Percentiles rank a stretch among this genome's conserved stretches.
These are phyloP conservation scores for Umbilicaria muhlenbergii DNA, from an alignment of 495 filamentous ascomycete genomes.

Conservation along the genomic window DNA sequence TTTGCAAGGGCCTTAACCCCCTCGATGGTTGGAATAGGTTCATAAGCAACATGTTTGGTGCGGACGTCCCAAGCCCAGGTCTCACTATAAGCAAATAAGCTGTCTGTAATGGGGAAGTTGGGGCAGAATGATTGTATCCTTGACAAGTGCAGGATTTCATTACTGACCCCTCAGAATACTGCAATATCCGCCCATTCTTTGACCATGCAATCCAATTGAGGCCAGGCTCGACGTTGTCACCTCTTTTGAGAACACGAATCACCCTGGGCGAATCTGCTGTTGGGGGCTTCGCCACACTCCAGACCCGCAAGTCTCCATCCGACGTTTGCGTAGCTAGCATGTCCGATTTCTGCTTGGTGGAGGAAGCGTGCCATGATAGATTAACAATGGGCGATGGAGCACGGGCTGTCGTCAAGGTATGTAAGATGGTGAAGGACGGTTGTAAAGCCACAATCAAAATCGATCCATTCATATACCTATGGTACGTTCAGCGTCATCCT, in stretches of 20 bases:
- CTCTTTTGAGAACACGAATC: conserved; percentile 71
- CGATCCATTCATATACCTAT: conserved; percentile 86
- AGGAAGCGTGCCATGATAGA: conserved; percentile 95
- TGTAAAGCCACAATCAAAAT: conserved; percentile 80
- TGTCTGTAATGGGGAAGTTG: conserved; percentile 17
- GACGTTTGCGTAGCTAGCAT: conserved; percentile 90
- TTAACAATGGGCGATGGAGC: conserved; percentile 76
- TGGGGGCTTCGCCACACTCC: conserved; percentile 85
- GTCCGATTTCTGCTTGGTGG: conserved; percentile 90
- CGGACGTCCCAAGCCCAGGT: conserved; percentile 92
- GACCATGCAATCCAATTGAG: conserved; percentile 98
- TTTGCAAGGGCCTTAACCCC: conserved; percentile 68
- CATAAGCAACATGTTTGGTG: conserved; percentile 86
- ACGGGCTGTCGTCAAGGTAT: conserved; percentile 71
- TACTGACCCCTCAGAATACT: conserved; percentile 81
- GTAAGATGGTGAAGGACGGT: conserved; percentile 85
- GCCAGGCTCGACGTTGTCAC: conserved; percentile 55
- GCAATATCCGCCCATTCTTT: conserved; percentile 89
- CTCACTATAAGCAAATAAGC: conserved; percentile 43
- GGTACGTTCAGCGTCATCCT: neutral
- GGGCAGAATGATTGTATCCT: conserved; percentile 3
- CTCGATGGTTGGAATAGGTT: conserved; percentile 71
- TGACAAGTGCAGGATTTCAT: neutral
- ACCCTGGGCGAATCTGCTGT: conserved; percentile 63
- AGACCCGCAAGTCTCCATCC: conserved; percentile 87